These are phyloP conservation scores for Vinca minor DNA, from an alignment of 257 asterid species.

Conservation along the genomic window DNA sequence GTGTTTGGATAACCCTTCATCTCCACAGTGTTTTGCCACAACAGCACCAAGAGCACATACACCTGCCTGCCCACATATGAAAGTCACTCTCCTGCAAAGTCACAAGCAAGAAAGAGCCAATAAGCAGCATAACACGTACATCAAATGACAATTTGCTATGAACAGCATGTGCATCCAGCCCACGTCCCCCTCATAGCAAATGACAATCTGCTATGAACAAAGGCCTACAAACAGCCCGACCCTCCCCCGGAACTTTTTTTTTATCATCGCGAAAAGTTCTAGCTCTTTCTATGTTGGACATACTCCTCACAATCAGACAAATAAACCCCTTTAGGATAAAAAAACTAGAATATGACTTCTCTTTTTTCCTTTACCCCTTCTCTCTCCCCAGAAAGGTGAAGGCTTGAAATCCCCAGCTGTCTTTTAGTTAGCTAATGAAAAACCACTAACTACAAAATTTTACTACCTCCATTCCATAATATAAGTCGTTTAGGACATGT, in stretches of 20 bases:
- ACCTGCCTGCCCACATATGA: conserved; percentile 71
- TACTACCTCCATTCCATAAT: no score
- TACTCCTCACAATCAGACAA: background rate
- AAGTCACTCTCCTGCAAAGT: conserved; percentile 52
- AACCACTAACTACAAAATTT: background rate
- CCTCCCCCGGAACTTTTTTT: no score
- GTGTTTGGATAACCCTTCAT: conserved; percentile 39
- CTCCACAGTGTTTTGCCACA: conserved; percentile 50
- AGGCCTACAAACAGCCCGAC: no score
- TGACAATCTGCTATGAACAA: no score
- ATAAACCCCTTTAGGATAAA: no score
- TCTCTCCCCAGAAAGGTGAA: background rate
- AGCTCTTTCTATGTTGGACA: background rate
- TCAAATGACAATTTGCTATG: no score
- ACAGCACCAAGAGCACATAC: conserved; percentile 79
- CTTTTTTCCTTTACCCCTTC: background rate
- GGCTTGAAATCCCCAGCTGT: background rate
- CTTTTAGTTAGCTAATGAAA: background rate
- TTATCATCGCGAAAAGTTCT: background rate
- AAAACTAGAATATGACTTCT: background rate
- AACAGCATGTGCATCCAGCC: background rate
- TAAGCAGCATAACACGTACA: background rate
- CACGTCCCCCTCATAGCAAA: background rate
- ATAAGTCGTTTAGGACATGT: no score
- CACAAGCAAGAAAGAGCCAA: background rate